These are phyloP conservation scores for Globisporangium cederbergense DNA, from an alignment of 352 stramenopile species.

Conservation along the genomic window DNA sequence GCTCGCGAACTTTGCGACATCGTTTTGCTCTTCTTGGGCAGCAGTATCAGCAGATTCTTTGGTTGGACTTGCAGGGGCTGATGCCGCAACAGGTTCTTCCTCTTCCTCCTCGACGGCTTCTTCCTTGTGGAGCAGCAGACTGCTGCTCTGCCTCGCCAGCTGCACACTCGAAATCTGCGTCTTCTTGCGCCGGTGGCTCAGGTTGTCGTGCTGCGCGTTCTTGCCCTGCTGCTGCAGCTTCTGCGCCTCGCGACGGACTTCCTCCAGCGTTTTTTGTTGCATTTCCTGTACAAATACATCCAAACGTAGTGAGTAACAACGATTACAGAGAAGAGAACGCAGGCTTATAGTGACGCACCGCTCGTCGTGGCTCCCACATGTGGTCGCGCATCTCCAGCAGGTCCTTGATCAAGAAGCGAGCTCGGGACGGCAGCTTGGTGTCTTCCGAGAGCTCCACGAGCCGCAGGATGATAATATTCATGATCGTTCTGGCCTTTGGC, in stretches of 20 bases:
- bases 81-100: slow-evolving; percentile 10
- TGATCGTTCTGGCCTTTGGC: slow-evolving; percentile 65
- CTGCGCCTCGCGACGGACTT: slow-evolving; percentile 79
- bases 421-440: slow-evolving; percentile 59
- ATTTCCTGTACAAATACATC: slow-evolving; percentile 40
- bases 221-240: slow-evolving; percentile 83
- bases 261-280: slow-evolving; percentile 84
- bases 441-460: slow-evolving; percentile 83
- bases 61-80: slow-evolving; percentile 6
- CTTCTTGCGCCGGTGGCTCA: slow-evolving; percentile 70
- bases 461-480: slow-evolving; percentile 84
- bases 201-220: slow-evolving; percentile 84
- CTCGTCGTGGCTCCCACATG: slow-evolving; percentile 82
- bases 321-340: neutral
- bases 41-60: neutral
- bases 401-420: slow-evolving; percentile 83
- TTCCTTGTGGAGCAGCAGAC: slow-evolving; percentile 56
- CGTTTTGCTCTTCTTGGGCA: slow-evolving; percentile 23
- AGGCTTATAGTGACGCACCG: slow-evolving; percentile 24
- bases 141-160: slow-evolving; percentile 78
- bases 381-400: slow-evolving; percentile 82
- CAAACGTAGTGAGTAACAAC: neutral
- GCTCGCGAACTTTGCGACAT: slow-evolving; percentile 42
- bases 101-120: slow-evolving; percentile 14
- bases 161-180: slow-evolving; percentile 75